Percentiles rank a stretch among this genome's conserved stretches.
These are phyloP conservation scores for Trichoderma erinaceum DNA, from an alignment of 495 filamentous ascomycete species.

Conservation along the genomic window DNA sequence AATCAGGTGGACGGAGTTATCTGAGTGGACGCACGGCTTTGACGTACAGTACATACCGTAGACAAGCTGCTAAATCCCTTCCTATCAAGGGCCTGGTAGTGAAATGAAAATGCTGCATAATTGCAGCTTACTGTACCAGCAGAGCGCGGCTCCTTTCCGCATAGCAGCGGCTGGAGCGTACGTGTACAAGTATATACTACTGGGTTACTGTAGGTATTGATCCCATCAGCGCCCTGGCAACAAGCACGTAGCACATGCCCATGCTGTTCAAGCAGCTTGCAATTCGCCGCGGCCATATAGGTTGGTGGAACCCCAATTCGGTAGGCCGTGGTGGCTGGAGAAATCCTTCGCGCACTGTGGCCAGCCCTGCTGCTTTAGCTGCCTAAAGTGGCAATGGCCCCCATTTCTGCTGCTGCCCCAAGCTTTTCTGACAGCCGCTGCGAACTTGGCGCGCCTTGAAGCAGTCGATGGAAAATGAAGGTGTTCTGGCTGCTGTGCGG, in stretches of 20 bases:
- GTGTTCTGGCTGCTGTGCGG: background rate
- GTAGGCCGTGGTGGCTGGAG: background rate
- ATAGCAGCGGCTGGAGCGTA: background rate
- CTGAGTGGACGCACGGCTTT: background rate
- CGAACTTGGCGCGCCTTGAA: background rate
- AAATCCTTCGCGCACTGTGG: constrained; percentile 9
- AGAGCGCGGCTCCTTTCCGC: background rate
- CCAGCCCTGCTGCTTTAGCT: constrained; percentile 6
- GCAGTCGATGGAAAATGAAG: background rate
- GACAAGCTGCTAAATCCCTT: background rate
- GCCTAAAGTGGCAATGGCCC: constrained; percentile 10
- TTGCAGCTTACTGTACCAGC: background rate
- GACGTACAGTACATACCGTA: too few species aligned
- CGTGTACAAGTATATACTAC: too few species aligned
- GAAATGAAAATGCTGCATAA: too few species aligned
- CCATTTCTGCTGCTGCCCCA: constrained; percentile 1
- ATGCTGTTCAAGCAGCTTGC: background rate
- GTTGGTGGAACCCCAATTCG: background rate
- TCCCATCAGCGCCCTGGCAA: background rate
- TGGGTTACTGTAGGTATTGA: too few species aligned
- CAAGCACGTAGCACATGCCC: too few species aligned
- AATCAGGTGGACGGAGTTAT: background rate
- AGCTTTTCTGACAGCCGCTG: constrained; percentile 11
- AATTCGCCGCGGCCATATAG: background rate
- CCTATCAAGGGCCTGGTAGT: too few species aligned